Evolutionary conservation across 78 protist species (phyloP).

Genomic region (Bigelowiella natans): DNA sequence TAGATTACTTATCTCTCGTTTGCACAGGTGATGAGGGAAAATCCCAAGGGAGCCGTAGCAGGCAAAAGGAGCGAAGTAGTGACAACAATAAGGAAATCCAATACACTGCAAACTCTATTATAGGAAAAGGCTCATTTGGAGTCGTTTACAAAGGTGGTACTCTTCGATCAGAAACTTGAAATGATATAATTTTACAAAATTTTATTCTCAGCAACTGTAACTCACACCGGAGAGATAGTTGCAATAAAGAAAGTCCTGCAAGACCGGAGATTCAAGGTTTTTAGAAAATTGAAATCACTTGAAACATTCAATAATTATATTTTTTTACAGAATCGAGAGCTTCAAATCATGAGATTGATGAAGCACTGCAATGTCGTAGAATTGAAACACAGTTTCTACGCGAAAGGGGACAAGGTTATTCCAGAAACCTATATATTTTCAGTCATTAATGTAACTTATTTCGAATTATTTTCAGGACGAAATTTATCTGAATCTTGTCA

Average conservation of each 20-base stretch:
- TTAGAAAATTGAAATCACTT: no score
- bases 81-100: background rate
- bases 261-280: constrained; percentile 95
- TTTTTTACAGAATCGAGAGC: constrained; percentile 83
- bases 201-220: constrained; percentile 40
- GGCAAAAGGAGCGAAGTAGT: background rate
- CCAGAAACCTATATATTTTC: background rate
- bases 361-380: constrained; percentile 81
- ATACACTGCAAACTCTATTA: constrained; percentile 40
- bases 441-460: background rate
- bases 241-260: constrained; percentile 97
- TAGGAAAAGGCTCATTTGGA: constrained; percentile 98
- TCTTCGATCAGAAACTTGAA: constrained; percentile 19
- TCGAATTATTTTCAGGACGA: constrained; percentile 37
- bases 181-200: background rate
- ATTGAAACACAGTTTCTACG: constrained; percentile 72
- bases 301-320: background rate
- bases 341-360: constrained; percentile 86
- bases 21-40: no score
- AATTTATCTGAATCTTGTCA: constrained; percentile 89
- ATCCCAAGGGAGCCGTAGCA: background rate
- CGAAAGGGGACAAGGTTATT: constrained; percentile 62
- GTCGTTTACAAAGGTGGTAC: constrained; percentile 81
- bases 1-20: no score
- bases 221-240: constrained; percentile 67